Conservation (phyloP, 768 basidiomycete species). For the Rhodotorula graminis region DNA sequence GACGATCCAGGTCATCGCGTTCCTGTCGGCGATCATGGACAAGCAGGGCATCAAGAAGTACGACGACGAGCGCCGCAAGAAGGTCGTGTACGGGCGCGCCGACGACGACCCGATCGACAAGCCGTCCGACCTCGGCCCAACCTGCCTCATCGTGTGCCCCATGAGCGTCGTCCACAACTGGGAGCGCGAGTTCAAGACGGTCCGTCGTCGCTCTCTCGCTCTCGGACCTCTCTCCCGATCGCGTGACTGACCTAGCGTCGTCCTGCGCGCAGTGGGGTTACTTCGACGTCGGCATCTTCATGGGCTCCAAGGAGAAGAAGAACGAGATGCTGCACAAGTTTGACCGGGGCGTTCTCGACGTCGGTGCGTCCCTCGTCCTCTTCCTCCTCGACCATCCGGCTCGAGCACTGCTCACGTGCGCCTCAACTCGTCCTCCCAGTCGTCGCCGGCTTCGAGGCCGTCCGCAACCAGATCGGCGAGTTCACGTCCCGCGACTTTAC, state of each 20-base stretch:
- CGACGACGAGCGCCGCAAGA: slow-evolving; percentile 54
- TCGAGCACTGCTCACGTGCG: too few species aligned
- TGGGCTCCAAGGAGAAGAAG: slow-evolving; percentile 52
- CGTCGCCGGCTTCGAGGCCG: slow-evolving; percentile 72
- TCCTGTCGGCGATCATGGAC: slow-evolving; percentile 83
- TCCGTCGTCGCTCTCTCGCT: slow-evolving; percentile 46
- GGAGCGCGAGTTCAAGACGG: slow-evolving; percentile 80
- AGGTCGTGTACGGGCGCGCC: slow-evolving; percentile 40
- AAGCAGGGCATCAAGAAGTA: slow-evolving; percentile 67
- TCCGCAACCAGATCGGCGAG: slow-evolving; percentile 63
- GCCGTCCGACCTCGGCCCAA: slow-evolving; percentile 73
- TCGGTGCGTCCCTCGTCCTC: slow-evolving; percentile 56
- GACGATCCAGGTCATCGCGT: slow-evolving; percentile 87
- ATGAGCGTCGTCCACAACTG: slow-evolving; percentile 79
- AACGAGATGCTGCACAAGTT: slow-evolving; percentile 66
- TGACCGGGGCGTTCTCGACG: slow-evolving; percentile 72
- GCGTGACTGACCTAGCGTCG: too few species aligned
- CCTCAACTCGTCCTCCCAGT: slow-evolving; percentile 53
- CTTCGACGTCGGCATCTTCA: slow-evolving; percentile 77
- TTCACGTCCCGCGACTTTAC: slow-evolving; percentile 59
- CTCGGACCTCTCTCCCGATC: too few species aligned
- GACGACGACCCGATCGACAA: slow-evolving; percentile 37
- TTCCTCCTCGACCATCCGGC: background rate
- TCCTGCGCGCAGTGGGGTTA: slow-evolving; percentile 84
- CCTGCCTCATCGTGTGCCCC: slow-evolving; percentile 81